These are phyloP conservation scores for Sclerotiophoma versabilis DNA, from an alignment of 2,329 filamentous ascomycete genomes.

Conservation along the genomic window DNA sequence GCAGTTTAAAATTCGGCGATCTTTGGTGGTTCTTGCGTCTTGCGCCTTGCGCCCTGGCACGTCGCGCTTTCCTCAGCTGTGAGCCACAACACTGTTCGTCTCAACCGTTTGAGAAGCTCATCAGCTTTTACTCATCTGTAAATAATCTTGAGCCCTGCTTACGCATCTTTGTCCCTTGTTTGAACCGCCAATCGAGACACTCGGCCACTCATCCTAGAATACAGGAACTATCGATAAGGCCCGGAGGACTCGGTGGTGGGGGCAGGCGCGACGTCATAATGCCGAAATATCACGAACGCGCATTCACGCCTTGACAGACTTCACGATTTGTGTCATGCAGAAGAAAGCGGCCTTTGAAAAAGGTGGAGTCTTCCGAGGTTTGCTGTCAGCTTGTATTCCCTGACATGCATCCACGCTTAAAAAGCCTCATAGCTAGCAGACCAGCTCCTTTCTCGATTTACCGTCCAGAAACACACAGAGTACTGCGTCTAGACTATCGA, in stretches of 20 bases:
- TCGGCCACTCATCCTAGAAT: no score
- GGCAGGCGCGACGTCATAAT: constrained; percentile 18
- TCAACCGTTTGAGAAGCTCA: background rate
- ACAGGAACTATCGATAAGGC: background rate
- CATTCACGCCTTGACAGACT: background rate
- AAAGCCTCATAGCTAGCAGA: background rate
- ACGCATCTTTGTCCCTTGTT: background rate
- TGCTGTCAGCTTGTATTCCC: background rate
- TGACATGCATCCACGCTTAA: constrained; percentile 1
- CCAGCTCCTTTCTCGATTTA: background rate
- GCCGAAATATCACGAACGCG: background rate
- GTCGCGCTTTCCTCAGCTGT: background rate
- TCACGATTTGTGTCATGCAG: background rate
- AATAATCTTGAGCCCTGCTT: background rate
- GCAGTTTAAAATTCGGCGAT: background rate
- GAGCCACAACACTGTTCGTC: no score
- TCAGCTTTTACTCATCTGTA: background rate
- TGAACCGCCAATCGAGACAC: background rate
- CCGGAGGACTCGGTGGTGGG: constrained; percentile 4
- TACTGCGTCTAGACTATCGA: background rate
- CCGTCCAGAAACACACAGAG: background rate
- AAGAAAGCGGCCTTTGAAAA: constrained; percentile 5
- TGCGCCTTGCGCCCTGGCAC: constrained; percentile 1
- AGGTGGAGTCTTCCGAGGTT: background rate
- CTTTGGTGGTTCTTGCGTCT: background rate